These are phyloP conservation scores for Malus asiatica DNA, from an alignment of 306 rosid genomes.

Conservation along the genomic window DNA sequence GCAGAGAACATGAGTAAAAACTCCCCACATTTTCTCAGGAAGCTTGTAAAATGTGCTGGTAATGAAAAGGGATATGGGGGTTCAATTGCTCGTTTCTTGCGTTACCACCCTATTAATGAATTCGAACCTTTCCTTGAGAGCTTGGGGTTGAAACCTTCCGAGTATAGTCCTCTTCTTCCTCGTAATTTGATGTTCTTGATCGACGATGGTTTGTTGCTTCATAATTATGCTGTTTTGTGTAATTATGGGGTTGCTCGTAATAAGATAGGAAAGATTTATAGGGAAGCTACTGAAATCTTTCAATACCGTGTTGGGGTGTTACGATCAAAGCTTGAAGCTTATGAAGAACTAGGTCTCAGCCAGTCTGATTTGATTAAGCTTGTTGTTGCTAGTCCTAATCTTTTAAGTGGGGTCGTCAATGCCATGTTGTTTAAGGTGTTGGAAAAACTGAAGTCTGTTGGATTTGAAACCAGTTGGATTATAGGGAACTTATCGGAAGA, in stretches of 20 bases:
- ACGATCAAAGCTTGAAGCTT: constrained; percentile 40
- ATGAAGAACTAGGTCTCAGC: constrained; percentile 45
- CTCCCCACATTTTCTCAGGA: constrained; percentile 48
- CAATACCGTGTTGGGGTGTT: constrained; percentile 39
- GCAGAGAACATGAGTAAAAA: constrained; percentile 76
- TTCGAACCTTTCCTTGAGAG: constrained; percentile 87
- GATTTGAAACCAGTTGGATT: constrained; percentile 43
- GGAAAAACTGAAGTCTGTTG: constrained; percentile 39
- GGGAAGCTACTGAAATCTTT: constrained; percentile 39
- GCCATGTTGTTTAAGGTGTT: constrained; percentile 38
- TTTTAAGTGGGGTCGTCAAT: constrained; percentile 56
- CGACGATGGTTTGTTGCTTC: constrained; percentile 53
- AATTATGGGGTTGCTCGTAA: constrained; percentile 56
- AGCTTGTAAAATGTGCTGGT: constrained; percentile 34
- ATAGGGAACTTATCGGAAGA: constrained; percentile 31
- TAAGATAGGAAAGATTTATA: constrained; percentile 54
- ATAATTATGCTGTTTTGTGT: constrained; percentile 43
- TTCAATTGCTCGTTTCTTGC: constrained; percentile 40
- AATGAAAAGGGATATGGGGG: constrained; percentile 16
- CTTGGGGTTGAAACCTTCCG: constrained; percentile 60
- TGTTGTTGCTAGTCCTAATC: constrained; percentile 43
- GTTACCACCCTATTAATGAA: constrained; percentile 79
- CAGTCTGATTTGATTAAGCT: constrained; percentile 18
- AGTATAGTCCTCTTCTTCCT: constrained; percentile 52
- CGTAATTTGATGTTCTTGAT: constrained; percentile 44